Conservation (phyloP, 331 rosid species). For the Prunus yedoensis region DNA sequence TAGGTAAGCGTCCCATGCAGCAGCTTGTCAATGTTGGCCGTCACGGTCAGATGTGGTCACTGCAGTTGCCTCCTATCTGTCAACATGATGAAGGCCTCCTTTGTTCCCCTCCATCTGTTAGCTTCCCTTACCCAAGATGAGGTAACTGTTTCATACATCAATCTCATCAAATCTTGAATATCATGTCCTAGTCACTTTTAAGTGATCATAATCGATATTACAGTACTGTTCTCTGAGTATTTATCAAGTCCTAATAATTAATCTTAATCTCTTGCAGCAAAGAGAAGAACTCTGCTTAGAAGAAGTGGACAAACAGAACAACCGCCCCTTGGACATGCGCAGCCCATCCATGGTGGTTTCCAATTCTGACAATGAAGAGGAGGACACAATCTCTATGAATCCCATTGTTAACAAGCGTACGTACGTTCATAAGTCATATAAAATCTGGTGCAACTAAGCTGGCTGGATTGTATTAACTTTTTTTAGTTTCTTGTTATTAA, state of each 20-base stretch:
- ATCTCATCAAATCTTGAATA: neutral
- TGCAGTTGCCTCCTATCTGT: slow-evolving; percentile 85
- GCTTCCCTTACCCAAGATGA: slow-evolving; percentile 61
- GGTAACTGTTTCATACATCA: slow-evolving; percentile 29
- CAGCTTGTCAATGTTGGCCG: slow-evolving; percentile 77
- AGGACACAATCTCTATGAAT: slow-evolving; percentile 40
- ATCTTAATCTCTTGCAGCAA: slow-evolving; percentile 34
- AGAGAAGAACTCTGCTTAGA: slow-evolving; percentile 43
- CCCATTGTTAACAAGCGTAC: slow-evolving; percentile 73
- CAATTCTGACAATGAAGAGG: slow-evolving; percentile 65
- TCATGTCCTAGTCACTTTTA: no score
- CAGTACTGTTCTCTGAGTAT: neutral
- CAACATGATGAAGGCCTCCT: slow-evolving; percentile 85
- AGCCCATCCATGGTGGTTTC: slow-evolving; percentile 38
- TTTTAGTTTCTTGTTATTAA: neutral
- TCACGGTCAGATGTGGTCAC: slow-evolving; percentile 91
- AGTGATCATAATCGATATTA: no score
- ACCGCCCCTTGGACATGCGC: slow-evolving; percentile 31
- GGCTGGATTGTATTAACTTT: neutral
- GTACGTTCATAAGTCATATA: slow-evolving; percentile 16
- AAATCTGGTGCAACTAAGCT: slow-evolving; percentile 6
- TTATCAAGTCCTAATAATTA: no score
- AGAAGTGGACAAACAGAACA: slow-evolving; percentile 37
- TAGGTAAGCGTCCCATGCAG: slow-evolving; percentile 96
- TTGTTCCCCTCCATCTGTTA: slow-evolving; percentile 76